Percentiles rank a stretch among this genome's conserved stretches.
These are phyloP conservation scores for Hymenoscyphus fructigenus DNA, from an alignment of 2,329 filamentous ascomycete genomes.

Conservation along the genomic window DNA sequence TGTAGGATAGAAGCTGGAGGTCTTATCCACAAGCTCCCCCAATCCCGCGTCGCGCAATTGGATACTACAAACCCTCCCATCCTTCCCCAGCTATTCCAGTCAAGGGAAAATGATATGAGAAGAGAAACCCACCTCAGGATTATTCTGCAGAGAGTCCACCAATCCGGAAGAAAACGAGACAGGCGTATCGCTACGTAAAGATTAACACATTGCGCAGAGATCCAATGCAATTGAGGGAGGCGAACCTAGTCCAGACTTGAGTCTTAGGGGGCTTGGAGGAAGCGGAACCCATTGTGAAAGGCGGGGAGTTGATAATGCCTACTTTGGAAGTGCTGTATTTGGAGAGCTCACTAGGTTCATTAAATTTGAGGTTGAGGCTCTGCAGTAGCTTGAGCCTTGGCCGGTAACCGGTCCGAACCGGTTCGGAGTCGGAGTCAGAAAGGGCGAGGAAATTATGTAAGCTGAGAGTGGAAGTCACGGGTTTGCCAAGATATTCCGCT, in stretches of 20 bases:
- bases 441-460: no score
- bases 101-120: not conserved
- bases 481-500: not conserved
- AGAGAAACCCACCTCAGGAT: constrained; percentile 67
- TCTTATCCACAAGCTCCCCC: not conserved
- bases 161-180: constrained; percentile 77
- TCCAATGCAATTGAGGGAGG: not conserved
- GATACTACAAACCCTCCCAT: not conserved
- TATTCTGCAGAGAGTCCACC: constrained; percentile 79
- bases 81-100: not conserved
- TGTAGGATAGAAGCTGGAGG: not conserved
- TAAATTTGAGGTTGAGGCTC: constrained; percentile 22
- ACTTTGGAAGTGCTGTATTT: constrained; percentile 11
- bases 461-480: not conserved
- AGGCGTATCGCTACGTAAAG: constrained; percentile 53
- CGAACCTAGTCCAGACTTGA: constrained; percentile 35
- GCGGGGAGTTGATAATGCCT: constrained; percentile 15
- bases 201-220: constrained; percentile 14
- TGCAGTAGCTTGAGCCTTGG: not conserved
- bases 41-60: not conserved
- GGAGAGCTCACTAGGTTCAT: constrained; percentile 8
- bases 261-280: constrained; percentile 34
- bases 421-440: not conserved
- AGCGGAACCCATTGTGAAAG: constrained; percentile 34
- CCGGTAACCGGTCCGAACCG: not conserved